Evolutionary conservation across 2,329 filamentous ascomycete species (phyloP).

Genomic region (Myotisia sp.): DNA sequence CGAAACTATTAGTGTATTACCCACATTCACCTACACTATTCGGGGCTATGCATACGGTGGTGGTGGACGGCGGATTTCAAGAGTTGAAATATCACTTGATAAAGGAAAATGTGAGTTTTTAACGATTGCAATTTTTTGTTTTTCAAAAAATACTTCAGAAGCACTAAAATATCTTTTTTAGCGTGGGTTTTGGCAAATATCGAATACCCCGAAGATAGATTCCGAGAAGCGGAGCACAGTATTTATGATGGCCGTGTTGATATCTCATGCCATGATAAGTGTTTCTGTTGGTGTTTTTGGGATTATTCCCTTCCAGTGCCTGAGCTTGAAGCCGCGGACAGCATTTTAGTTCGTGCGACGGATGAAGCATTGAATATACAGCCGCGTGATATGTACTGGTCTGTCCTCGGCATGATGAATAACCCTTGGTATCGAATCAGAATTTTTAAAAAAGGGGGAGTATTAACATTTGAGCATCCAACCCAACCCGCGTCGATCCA

Average conservation of each 20-base stretch:
- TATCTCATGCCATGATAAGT: slow-evolving; percentile 65
- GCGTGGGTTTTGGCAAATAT: slow-evolving; percentile 64
- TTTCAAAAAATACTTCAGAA: neutral
- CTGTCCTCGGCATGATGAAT: slow-evolving; percentile 93
- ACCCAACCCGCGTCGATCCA: slow-evolving; percentile 64
- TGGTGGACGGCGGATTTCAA: slow-evolving; percentile 67
- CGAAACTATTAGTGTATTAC: slow-evolving; percentile 45
- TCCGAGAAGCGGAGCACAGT: slow-evolving; percentile 49
- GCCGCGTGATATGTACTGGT: slow-evolving; percentile 93
- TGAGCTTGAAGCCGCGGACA: slow-evolving; percentile 49
- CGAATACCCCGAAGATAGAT: slow-evolving; percentile 72
- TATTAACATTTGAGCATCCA: slow-evolving; percentile 70
- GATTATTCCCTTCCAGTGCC: slow-evolving; percentile 55
- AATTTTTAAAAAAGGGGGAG: slow-evolving; percentile 52
- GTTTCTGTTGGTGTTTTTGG: slow-evolving; percentile 93
- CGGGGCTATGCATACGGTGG: slow-evolving; percentile 81
- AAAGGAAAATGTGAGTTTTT: slow-evolving; percentile 47
- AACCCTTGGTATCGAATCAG: slow-evolving; percentile 83
- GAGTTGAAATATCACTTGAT: slow-evolving; percentile 72
- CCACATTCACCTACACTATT: slow-evolving; percentile 45
- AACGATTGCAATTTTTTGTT: neutral
- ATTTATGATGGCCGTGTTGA: slow-evolving; percentile 67
- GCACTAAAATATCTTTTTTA: slow-evolving; percentile 10
- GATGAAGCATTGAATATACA: slow-evolving; percentile 78
- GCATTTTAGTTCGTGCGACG: slow-evolving; percentile 74